These are phyloP conservation scores for Symbiodinium pilosum DNA, from an alignment of 73 alveolate species.

Conservation along the genomic window DNA sequence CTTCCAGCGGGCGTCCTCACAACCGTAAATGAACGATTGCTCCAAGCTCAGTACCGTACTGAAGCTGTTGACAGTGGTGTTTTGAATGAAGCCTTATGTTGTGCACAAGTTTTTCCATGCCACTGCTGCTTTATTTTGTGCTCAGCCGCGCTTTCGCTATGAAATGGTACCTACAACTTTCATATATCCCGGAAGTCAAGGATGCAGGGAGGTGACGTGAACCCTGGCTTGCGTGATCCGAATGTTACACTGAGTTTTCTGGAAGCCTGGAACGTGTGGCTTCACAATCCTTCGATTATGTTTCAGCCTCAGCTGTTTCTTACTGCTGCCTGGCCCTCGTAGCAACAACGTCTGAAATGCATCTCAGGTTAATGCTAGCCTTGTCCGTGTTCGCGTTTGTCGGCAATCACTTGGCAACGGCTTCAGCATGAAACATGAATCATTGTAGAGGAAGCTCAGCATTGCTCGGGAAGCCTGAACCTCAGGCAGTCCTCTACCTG, in stretches of 20 bases:
- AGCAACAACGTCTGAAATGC: too few species aligned
- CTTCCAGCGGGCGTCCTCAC: constrained; percentile 67
- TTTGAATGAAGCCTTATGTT: not conserved
- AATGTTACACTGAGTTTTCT: constrained; percentile 42
- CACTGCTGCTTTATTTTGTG: too few species aligned
- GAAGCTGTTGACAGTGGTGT: not conserved
- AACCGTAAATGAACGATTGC: constrained; percentile 30
- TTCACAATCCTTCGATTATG: constrained; percentile 83
- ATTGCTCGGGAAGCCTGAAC: not conserved
- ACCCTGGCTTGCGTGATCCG: too few species aligned
- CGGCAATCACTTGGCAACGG: constrained; percentile 54
- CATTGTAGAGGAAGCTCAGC: too few species aligned
- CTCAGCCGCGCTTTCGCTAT: too few species aligned
- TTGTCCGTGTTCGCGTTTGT: constrained; percentile 70
- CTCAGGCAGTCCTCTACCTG: constrained; percentile 47
- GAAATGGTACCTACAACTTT: too few species aligned
- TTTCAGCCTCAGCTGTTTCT: not conserved
- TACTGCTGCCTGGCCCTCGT: too few species aligned
- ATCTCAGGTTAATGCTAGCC: constrained; percentile 44
- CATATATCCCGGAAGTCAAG: too few species aligned
- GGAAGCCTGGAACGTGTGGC: constrained; percentile 86
- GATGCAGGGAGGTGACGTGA: too few species aligned
- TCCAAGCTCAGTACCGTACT: not conserved
- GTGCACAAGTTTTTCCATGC: too few species aligned
- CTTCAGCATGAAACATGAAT: not conserved